phyloP scores from a whole-genome alignment of 371 early-diverging fungal genomes.

The Mortierella sp. region DNA sequence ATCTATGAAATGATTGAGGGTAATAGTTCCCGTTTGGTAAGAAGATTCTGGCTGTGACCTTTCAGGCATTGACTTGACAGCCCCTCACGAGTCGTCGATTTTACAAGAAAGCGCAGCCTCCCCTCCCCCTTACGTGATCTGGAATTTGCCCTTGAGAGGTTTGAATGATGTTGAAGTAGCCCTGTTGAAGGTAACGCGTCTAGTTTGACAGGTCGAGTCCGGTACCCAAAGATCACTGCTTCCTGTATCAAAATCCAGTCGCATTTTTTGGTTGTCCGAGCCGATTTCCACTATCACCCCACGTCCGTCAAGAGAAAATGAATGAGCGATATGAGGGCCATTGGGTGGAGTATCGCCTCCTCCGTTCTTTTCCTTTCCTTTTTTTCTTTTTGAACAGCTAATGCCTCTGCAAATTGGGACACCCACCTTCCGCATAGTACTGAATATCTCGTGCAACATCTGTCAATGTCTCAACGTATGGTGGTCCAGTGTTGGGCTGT shows the following conservation, averaged over 20 bases:
- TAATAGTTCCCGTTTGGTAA: too few relatives aligned
- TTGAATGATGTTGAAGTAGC: slow-evolving; percentile 34
- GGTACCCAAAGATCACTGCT: slow-evolving; percentile 73
- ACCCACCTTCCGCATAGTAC: slow-evolving; percentile 48
- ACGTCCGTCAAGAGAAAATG: too few relatives aligned
- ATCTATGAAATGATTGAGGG: slow-evolving; percentile 26
- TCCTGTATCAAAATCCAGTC: slow-evolving; percentile 89
- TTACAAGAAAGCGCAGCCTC: too few relatives aligned
- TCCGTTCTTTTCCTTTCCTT: too few relatives aligned
- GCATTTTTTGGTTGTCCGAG: slow-evolving; percentile 81
- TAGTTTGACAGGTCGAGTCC: slow-evolving; percentile 35
- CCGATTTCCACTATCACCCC: slow-evolving; percentile 77
- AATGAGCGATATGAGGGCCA: too few relatives aligned
- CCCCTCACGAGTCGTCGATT: too few relatives aligned
- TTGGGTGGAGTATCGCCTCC: too few relatives aligned
- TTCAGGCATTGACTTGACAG: too few relatives aligned
- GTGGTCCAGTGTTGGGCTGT: not conserved
- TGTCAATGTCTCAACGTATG: slow-evolving; percentile 36
- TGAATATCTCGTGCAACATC: slow-evolving; percentile 47
- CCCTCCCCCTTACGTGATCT: slow-evolving; percentile 14
- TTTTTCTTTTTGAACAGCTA: too few relatives aligned
- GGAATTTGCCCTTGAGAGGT: slow-evolving; percentile 35
- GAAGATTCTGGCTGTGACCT: too few relatives aligned
- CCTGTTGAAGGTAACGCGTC: slow-evolving; percentile 21
- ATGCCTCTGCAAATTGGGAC: too few relatives aligned